A percentile compares a stretch with the other conserved stretches of the same genome.
phyloP scores from a whole-genome alignment of 2,329 filamentous ascomycete species.

The Xylariales sp. region DNA sequence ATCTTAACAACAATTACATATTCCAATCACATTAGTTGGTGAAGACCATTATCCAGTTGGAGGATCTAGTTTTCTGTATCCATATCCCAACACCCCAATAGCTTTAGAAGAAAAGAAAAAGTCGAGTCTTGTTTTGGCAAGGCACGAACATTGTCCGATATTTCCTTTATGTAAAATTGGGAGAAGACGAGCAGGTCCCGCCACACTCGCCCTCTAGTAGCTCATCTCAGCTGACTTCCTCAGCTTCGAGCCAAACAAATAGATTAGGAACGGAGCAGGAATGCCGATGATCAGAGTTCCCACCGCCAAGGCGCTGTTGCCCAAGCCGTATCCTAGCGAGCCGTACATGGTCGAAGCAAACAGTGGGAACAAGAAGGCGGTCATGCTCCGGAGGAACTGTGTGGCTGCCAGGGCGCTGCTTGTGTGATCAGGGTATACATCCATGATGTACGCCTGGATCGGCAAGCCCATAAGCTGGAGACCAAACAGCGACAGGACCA shows the following conservation, averaged over 20 bases:
- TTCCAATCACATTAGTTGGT: no score
- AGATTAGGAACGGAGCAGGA: slow-evolving; percentile 39
- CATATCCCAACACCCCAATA: no score
- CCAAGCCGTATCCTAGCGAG: slow-evolving; percentile 35
- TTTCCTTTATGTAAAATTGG: no score
- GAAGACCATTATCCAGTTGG: no score
- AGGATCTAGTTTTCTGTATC: no score
- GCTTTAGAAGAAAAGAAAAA: no score
- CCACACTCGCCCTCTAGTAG: slow-evolving; percentile 10
- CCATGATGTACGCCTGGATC: slow-evolving; percentile 34
- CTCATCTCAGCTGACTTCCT: slow-evolving; percentile 17
- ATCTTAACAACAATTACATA: no score
- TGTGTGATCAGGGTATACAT: slow-evolving; percentile 41
- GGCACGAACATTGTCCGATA: no score
- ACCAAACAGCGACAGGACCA: slow-evolving; percentile 26
- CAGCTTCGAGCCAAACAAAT: slow-evolving; percentile 35
- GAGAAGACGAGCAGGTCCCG: no score
- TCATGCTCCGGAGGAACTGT: slow-evolving; percentile 39
- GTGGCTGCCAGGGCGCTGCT: slow-evolving; percentile 41
- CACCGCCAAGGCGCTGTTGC: slow-evolving; percentile 37
- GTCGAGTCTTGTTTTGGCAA: no score
- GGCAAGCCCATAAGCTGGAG: slow-evolving; percentile 27
- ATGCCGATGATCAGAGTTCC: slow-evolving; percentile 33
- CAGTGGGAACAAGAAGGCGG: slow-evolving; percentile 44
- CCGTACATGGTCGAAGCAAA: slow-evolving; percentile 38